Evolutionary conservation across 2,329 filamentous ascomycete species (phyloP).

Genomic region (Aspergillus quadrilineatus): DNA sequence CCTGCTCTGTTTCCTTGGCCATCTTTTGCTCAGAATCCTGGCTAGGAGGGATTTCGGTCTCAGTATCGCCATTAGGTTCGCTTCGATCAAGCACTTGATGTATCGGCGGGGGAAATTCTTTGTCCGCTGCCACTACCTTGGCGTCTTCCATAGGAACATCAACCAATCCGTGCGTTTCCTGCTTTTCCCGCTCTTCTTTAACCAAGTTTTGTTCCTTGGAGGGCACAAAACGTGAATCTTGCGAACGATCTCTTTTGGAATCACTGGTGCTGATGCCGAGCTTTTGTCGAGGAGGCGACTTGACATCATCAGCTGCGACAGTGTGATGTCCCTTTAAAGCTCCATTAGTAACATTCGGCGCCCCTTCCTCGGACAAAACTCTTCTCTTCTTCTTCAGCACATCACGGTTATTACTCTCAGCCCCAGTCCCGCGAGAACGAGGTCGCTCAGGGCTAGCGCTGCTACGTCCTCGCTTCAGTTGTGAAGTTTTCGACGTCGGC

Average conservation of each 20-base stretch:
- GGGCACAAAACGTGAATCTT: slow-evolving; percentile 16
- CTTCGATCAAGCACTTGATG: neutral
- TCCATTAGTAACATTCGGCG: slow-evolving; percentile 32
- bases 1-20: slow-evolving; percentile 31
- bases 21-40: slow-evolving; percentile 9
- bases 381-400: slow-evolving; percentile 47
- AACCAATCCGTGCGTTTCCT: slow-evolving; percentile 25
- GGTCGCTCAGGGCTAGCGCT: slow-evolving; percentile 44
- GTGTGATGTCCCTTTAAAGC: slow-evolving; percentile 28
- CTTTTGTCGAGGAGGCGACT: slow-evolving; percentile 20
- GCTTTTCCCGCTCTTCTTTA: slow-evolving; percentile 34
- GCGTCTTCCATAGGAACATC: slow-evolving; percentile 35
- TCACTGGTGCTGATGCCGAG: slow-evolving; percentile 22
- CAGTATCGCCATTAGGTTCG: neutral
- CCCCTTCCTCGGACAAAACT: slow-evolving; percentile 41
- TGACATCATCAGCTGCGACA: slow-evolving; percentile 19
- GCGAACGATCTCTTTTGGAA: slow-evolving; percentile 16
- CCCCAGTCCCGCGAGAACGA: slow-evolving; percentile 35
- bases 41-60: neutral
- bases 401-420: slow-evolving; percentile 32
- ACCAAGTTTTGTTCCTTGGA: slow-evolving; percentile 25
- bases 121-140: slow-evolving; percentile 27
- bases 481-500: slow-evolving; percentile 19
- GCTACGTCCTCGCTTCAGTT: slow-evolving; percentile 43
- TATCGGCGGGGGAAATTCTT: slow-evolving; percentile 22